Evolutionary conservation across 768 basidiomycete species (phyloP), one percentile per base, ranked within the genome.

Genomic region (Suillus hirtellus): DNA sequence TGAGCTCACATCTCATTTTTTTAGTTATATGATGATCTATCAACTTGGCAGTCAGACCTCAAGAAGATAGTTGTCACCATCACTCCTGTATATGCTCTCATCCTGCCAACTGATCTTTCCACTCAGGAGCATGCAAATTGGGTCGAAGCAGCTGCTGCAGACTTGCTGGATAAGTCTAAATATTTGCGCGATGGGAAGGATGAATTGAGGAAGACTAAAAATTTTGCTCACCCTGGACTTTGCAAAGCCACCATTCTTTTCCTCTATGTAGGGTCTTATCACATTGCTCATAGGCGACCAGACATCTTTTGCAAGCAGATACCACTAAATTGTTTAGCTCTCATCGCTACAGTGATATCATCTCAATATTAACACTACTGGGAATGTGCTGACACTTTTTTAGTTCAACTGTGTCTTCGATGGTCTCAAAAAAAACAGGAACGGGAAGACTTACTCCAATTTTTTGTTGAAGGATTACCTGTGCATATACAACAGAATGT

Each of bases 21-120:
- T 42, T 31, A 58, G 55, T 58, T 58, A 17, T 42, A 37, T 3
- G 55, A 58, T 14, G 55, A 58, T 58, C 3, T 58, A 17, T 19
- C 35, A 58, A 58, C 55, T 8, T 58, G 34, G 55, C 9, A 19
- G 5, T 58, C 55, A 2, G 35, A 58, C 55, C 24, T 58, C 12
- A 56, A 56, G 17, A 58, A 58, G 34, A 37, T 27, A 6, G 35
- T 12, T 17, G 8, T 38, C 4, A 4, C 37, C 31, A 31, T 54
- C 53, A 37, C 37, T 17, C 53, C 24, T 27, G 6, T 58, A n/a
- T 37, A 58, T 9, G 2, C 6, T 31, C 17, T 58, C 19, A 21
- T 58, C 34, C 54, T 34, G 2, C 31, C 34, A 4, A 9, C 21
- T 6, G 14, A 14, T 0, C 11, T 56, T 12, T 21, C 54, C n/a